Percentiles rank a stretch among this genome's conserved stretches.
Evolutionary conservation across 208 protist genomes (phyloP).

Genomic region (Phytomonas sp.): DNA sequence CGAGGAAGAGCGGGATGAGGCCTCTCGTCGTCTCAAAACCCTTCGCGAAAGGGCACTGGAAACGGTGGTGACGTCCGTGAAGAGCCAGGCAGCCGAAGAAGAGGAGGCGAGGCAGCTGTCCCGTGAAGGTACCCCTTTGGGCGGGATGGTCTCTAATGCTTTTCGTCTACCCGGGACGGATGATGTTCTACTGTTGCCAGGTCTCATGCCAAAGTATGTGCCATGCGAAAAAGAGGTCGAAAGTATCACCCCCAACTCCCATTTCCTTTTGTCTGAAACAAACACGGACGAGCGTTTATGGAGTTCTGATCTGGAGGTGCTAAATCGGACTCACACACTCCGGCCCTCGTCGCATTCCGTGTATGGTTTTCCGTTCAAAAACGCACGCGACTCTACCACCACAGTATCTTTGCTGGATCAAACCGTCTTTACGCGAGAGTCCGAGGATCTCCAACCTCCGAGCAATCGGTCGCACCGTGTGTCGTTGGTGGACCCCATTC

Average conservation of each 20-base stretch:
- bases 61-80: background rate
- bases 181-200: background rate
- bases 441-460: constrained; percentile 9
- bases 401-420: constrained; percentile 14
- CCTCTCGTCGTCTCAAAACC: background rate
- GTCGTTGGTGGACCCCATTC: background rate
- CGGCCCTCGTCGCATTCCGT: background rate
- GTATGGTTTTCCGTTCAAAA: background rate
- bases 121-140: background rate
- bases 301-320: background rate
- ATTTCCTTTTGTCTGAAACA: background rate
- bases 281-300: background rate
- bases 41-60: background rate
- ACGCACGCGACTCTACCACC: background rate
- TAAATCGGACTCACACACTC: background rate
- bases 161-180: background rate
- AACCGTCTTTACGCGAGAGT: constrained; percentile 12
- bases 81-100: background rate
- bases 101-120: background rate
- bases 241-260: background rate
- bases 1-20: background rate
- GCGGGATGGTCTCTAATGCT: background rate
- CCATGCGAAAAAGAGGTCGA: background rate
- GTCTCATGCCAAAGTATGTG: background rate
- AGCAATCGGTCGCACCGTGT: background rate